A percentile compares a stretch with the other conserved stretches of the same genome.
These are phyloP conservation scores for Phytophthora nicotianae DNA, from an alignment of 352 stramenopile species.

Conservation along the genomic window DNA sequence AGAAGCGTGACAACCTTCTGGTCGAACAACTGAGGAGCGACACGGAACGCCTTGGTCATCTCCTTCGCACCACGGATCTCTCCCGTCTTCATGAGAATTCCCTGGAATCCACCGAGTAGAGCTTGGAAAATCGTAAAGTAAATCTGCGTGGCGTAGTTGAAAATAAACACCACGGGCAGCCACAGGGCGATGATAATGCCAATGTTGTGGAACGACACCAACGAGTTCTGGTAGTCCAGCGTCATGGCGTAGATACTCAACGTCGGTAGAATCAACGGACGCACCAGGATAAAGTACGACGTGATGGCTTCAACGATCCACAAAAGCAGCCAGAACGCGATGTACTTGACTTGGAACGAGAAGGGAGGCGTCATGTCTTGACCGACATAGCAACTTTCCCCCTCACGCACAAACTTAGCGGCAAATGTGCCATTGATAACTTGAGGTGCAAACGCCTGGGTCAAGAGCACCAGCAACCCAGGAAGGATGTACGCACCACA, in stretches of 20 bases:
- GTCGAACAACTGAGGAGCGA: constrained; percentile 78
- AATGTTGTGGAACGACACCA: constrained; percentile 80
- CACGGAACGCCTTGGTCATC: constrained; percentile 78
- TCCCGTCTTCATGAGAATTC: constrained; percentile 76
- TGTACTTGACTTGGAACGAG: constrained; percentile 68
- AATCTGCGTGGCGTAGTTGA: constrained; percentile 84
- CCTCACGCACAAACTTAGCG: constrained; percentile 76
- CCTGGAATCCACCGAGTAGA: constrained; percentile 63
- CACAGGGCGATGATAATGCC: constrained; percentile 70
- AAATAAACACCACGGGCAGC: constrained; percentile 72
- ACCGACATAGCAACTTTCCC: constrained; percentile 72
- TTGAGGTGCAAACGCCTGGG: constrained; percentile 58
- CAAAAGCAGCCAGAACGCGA: constrained; percentile 63
- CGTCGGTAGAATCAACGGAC: constrained; percentile 67
- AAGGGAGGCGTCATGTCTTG: constrained; percentile 69
- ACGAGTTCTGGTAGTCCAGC: constrained; percentile 65
- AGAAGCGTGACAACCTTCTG: constrained; percentile 76
- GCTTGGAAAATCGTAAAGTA: constrained; percentile 84
- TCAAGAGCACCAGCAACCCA: constrained; percentile 53
- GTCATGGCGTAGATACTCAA: constrained; percentile 78
- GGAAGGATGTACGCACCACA: constrained; percentile 55
- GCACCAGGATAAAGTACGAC: constrained; percentile 74
- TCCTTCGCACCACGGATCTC: constrained; percentile 73
- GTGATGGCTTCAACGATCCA: constrained; percentile 59
- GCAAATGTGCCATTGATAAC: constrained; percentile 60